Evolutionary conservation across 495 filamentous ascomycete species (phyloP).

Genomic region (Hyaloscypha hepaticicola): DNA sequence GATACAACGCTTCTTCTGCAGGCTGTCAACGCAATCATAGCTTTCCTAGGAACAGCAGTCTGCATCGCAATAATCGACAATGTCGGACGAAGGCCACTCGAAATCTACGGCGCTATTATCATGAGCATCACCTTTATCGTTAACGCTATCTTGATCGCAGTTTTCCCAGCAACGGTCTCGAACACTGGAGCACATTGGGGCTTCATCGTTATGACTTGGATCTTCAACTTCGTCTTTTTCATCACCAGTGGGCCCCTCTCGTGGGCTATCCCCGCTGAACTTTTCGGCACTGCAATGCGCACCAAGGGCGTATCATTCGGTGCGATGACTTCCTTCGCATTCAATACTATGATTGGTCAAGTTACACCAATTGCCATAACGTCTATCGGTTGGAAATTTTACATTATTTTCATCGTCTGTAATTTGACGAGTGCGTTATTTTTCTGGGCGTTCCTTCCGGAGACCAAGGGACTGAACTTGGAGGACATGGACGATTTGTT

Average conservation of each 20-base stretch:
- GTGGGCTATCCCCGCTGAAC: slow-evolving; percentile 31
- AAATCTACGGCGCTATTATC: slow-evolving; percentile 46
- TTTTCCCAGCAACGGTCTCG: slow-evolving; percentile 40
- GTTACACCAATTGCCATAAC: slow-evolving; percentile 48
- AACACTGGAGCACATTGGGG: slow-evolving; percentile 33
- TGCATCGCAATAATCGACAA: slow-evolving; percentile 49
- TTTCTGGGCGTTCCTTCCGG: slow-evolving; percentile 34
- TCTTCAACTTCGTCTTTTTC: slow-evolving; percentile 38
- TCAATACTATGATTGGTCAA: slow-evolving; percentile 52
- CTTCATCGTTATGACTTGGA: slow-evolving; percentile 37
- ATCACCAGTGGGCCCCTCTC: slow-evolving; percentile 30
- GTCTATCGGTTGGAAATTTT: slow-evolving; percentile 45
- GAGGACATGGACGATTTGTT: slow-evolving; percentile 33
- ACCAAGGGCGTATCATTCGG: slow-evolving; percentile 25
- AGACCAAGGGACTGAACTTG: slow-evolving; percentile 32
- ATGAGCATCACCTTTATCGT: slow-evolving; percentile 42
- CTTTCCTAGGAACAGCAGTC: slow-evolving; percentile 37
- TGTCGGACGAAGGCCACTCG: slow-evolving; percentile 48
- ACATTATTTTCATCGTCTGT: slow-evolving; percentile 44
- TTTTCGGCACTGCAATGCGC: slow-evolving; percentile 20
- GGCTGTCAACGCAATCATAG: slow-evolving; percentile 45
- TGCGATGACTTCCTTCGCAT: slow-evolving; percentile 28
- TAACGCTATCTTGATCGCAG: slow-evolving; percentile 25
- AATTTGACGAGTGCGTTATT: slow-evolving; percentile 33
- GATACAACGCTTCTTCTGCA: slow-evolving; percentile 50